These are phyloP conservation scores for Fusarium dlaminii DNA, from an alignment of 2,329 filamentous ascomycete species.

Conservation along the genomic window DNA sequence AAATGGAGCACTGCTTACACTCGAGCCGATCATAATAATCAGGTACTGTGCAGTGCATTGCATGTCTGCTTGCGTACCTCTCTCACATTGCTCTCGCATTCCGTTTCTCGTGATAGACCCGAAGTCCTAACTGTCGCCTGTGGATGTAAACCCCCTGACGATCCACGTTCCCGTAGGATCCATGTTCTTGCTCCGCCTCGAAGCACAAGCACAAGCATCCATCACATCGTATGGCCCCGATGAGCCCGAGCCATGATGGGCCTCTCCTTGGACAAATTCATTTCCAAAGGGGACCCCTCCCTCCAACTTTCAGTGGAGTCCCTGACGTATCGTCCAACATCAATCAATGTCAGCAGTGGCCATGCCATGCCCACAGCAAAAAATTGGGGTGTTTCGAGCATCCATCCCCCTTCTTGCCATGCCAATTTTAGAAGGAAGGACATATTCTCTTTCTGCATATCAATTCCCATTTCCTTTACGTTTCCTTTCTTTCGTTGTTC, in stretches of 20 bases:
- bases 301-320: slow-evolving; percentile 20
- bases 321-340: slow-evolving; percentile 23
- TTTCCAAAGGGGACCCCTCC: slow-evolving; percentile 19
- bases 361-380: slow-evolving; percentile 22
- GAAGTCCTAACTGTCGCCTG: neutral
- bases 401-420: slow-evolving; percentile 4
- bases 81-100: neutral
- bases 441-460: neutral
- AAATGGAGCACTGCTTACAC: neutral
- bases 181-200: slow-evolving; percentile 9
- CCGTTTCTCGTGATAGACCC: neutral
- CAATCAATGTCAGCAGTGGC: neutral
- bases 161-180: slow-evolving; percentile 2
- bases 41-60: slow-evolving; percentile 8
- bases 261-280: slow-evolving; percentile 21
- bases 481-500: slow-evolving; percentile 1
- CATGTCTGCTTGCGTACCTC: neutral
- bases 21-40: slow-evolving; percentile 30
- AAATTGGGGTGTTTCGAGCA: slow-evolving; percentile 11
- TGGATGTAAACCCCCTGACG: neutral
- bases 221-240: neutral
- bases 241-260: slow-evolving; percentile 3
- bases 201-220: neutral
- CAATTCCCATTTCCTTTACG: neutral
- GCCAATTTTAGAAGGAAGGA: slow-evolving; percentile 7